phyloP scores from a whole-genome alignment of 1,284 basidiomycete genomes.

The Ustilago bromivora region DNA sequence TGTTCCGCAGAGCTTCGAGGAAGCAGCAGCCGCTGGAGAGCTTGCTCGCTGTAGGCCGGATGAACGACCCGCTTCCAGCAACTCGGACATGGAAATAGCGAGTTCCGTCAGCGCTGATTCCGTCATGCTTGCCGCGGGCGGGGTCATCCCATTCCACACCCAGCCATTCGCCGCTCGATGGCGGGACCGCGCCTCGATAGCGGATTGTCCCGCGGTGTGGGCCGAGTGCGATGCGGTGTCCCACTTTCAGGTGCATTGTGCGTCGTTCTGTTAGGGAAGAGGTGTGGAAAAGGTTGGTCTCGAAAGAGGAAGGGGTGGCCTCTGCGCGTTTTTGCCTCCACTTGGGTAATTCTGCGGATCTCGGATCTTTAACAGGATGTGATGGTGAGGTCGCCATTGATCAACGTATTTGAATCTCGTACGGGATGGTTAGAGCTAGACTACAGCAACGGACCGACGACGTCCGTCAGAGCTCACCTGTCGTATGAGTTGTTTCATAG shows the following conservation, averaged over 20 bases:
- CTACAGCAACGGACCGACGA: background rate
- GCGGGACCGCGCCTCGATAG: conserved; percentile 78
- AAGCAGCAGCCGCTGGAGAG: conserved; percentile 74
- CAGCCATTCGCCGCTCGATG: conserved; percentile 81
- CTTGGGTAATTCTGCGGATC: conserved; percentile 1
- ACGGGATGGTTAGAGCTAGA: background rate
- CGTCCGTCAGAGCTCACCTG: background rate
- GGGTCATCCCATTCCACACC: conserved; percentile 96
- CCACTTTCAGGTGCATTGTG: conserved; percentile 29
- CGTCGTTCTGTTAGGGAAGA: background rate
- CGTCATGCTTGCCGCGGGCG: conserved; percentile 85
- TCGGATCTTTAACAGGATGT: conserved; percentile 10
- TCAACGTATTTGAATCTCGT: background rate
- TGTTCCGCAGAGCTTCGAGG: conserved; percentile 76
- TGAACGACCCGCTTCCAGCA: conserved; percentile 55
- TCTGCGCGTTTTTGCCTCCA: conserved; percentile 9
- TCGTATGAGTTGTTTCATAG: background rate
- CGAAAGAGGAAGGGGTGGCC: conserved; percentile 5
- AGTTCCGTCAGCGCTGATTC: conserved; percentile 78
- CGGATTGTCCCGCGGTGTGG: conserved; percentile 74
- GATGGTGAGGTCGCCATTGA: background rate
- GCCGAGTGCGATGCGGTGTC: conserved; percentile 51
- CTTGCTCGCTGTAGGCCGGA: conserved; percentile 48
- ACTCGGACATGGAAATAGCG: conserved; percentile 76
- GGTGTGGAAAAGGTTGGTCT: conserved; percentile 23